These are phyloP conservation scores for Grammothele lineata DNA, from an alignment of 768 basidiomycete genomes.

Conservation along the genomic window DNA sequence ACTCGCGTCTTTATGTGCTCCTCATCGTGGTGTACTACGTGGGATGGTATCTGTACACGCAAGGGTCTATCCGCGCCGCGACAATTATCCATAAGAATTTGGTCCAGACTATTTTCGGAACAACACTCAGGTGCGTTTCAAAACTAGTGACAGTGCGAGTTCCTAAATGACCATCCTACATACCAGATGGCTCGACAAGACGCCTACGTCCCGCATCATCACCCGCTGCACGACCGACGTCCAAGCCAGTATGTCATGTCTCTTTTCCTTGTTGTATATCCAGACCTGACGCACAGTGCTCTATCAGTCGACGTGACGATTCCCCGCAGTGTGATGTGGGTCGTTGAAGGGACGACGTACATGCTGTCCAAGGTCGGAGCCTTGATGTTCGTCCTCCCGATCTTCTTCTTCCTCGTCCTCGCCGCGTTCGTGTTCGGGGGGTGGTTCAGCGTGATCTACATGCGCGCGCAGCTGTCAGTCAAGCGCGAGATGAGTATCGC, in stretches of 20 bases:
- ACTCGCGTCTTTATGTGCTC: too few species aligned
- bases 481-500: conserved; percentile 55
- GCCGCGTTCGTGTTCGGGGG: conserved; percentile 34
- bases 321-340: conserved; percentile 21
- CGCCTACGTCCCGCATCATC: conserved; percentile 56
- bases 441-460: conserved; percentile 47
- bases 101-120: too few species aligned
- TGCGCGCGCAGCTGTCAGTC: conserved; percentile 51
- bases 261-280: too few species aligned
- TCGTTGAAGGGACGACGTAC: conserved; percentile 26
- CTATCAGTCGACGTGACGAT: conserved; percentile 35
- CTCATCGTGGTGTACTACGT: too few species aligned
- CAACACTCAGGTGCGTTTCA: conserved; percentile 47
- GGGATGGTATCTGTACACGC: too few species aligned
- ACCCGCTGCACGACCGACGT: conserved; percentile 69
- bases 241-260: conserved; percentile 24
- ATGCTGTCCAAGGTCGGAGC: conserved; percentile 33
- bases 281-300: too few species aligned
- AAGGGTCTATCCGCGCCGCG: too few species aligned
- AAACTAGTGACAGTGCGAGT: conserved; percentile 48
- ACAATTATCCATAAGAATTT: too few species aligned
- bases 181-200: conserved; percentile 48
- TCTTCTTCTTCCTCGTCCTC: conserved; percentile 37
- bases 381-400: conserved; percentile 35
- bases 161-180: too few species aligned